These are phyloP conservation scores for Eragrostis curvula DNA, from an alignment of 176 grass and related monocot species.

Conservation along the genomic window DNA sequence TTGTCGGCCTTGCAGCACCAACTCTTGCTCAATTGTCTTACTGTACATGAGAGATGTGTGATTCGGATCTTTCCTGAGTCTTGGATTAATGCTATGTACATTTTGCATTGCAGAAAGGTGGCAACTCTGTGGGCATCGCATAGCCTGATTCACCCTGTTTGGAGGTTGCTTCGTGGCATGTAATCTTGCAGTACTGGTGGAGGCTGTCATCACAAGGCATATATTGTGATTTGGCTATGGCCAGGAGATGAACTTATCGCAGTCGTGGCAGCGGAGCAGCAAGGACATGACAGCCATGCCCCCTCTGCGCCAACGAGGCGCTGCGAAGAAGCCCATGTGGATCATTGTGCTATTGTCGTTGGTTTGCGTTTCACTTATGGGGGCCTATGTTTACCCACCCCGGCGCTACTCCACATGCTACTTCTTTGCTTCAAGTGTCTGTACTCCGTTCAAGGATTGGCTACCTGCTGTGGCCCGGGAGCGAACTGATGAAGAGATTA, in stretches of 20 bases:
- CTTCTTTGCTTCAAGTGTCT: conserved; percentile 90
- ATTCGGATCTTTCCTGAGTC: background rate
- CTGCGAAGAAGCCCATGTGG: conserved; percentile 84
- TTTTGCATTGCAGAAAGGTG: conserved; percentile 55
- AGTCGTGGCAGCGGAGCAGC: conserved; percentile 60
- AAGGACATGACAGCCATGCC: conserved; percentile 74
- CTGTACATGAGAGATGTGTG: background rate
- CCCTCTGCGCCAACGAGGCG: conserved; percentile 52
- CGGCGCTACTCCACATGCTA: conserved; percentile 81
- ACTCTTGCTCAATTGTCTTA: background rate
- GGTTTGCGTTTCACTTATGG: conserved; percentile 71
- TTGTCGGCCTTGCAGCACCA: background rate
- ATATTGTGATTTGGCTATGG: conserved; percentile 34
- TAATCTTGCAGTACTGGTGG: conserved; percentile 27
- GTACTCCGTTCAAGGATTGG: conserved; percentile 90
- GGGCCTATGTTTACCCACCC: conserved; percentile 89
- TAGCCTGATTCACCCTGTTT: conserved; percentile 10
- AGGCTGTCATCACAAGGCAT: conserved; percentile 29
- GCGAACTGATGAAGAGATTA: conserved; percentile 74
- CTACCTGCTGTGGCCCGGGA: conserved; percentile 63
- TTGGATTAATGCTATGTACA: conserved; percentile 32
- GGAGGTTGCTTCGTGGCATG: conserved; percentile 34
- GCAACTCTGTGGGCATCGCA: background rate
- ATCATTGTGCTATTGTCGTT: conserved; percentile 79
- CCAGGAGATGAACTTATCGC: conserved; percentile 66